Evolutionary conservation across 164 flowering plant species (phyloP), one percentile per base, ranked within the genome.

Genomic region (Dillenia suffruticosa): DNA sequence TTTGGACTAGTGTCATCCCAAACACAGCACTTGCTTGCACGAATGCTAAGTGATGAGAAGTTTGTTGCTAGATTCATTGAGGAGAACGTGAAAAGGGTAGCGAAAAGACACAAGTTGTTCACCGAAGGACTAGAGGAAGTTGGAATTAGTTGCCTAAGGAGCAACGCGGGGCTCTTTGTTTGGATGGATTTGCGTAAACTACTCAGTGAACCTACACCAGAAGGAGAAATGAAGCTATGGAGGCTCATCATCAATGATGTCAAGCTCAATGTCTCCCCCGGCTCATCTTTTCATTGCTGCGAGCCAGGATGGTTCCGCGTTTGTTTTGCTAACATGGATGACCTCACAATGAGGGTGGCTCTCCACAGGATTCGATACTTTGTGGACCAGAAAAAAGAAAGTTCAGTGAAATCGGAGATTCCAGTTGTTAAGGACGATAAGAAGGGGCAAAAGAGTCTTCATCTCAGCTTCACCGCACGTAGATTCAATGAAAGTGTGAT

Each of bases 231-330:
- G 63, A 60, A 12, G 24, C 69, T 83, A 1, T 83, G 88, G 88
- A 56, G 73, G 2, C 53, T 73, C 51, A 79, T 83, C 1, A 47
- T 83, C 43, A 43, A 79, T 8, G 75, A 81, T 0, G 85, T 83
- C 40, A 79, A 77, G 79, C 79, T 83, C n/a, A 79, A 83, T 32
- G 76, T 83, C 1, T 83, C 88, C 1, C 85, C 85, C 0, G 88
- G 88, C 0, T 81, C 82, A 0, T 81, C 88, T 0, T 81, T 81
- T 64, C 66, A 70, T 7, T 77, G 83, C 62, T 5, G 51, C 0
- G 88, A 83, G 67, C 84, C 84, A 0, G 88, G 85, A 13, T 84
- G 85, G 83, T 83, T 83, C 54, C 65, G 86, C 63, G 84, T 78
- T 26, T 82, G 86, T 66, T 80, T 80, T 47, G 86, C 82, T 1